A percentile compares a stretch with the other conserved stretches of the same genome.
Conservation (phyloP, 768 basidiomycete genomes). For the Kwoniella sp. region DNA sequence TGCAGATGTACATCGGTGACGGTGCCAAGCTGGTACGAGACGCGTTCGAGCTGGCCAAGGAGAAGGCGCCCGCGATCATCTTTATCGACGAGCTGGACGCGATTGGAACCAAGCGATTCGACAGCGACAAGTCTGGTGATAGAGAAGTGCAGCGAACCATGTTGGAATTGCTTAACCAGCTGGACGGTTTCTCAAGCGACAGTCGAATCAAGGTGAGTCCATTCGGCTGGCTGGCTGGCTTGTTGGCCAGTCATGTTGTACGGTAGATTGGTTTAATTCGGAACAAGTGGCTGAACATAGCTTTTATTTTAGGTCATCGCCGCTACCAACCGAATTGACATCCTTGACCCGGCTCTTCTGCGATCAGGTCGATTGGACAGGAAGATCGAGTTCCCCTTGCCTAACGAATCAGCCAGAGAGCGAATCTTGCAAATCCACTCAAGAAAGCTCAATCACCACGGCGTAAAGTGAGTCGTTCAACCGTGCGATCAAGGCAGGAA, state of each 20-base stretch:
- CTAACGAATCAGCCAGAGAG: slow-evolving; percentile 93
- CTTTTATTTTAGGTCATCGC: slow-evolving; percentile 82
- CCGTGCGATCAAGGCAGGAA: neutral
- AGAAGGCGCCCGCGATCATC: slow-evolving; percentile 98
- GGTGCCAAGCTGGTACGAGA: slow-evolving; percentile 98
- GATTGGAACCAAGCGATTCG: slow-evolving; percentile 98
- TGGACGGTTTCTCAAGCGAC: slow-evolving; percentile 96
- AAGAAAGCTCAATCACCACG: slow-evolving; percentile 86
- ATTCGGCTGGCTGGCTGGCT: no score
- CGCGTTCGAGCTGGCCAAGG: slow-evolving; percentile 95
- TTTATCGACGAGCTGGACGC: slow-evolving; percentile 98
- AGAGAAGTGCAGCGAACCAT: slow-evolving; percentile 99
- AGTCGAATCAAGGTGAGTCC: slow-evolving; percentile 87
- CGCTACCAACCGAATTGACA: slow-evolving; percentile 97
- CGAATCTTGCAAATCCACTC: slow-evolving; percentile 96
- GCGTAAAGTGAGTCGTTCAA: slow-evolving; percentile 67
- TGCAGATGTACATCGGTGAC: slow-evolving; percentile 99
- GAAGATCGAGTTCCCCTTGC: slow-evolving; percentile 98
- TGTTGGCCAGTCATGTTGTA: neutral
- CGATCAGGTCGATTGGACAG: slow-evolving; percentile 96
- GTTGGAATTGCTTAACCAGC: slow-evolving; percentile 95
- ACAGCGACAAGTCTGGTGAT: slow-evolving; percentile 98
- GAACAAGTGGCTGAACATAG: neutral
- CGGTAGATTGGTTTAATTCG: neutral
- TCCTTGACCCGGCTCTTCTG: slow-evolving; percentile 95